phyloP scores from a whole-genome alignment of 2,329 filamentous ascomycete species.

The Nigrospora sphaerica region DNA sequence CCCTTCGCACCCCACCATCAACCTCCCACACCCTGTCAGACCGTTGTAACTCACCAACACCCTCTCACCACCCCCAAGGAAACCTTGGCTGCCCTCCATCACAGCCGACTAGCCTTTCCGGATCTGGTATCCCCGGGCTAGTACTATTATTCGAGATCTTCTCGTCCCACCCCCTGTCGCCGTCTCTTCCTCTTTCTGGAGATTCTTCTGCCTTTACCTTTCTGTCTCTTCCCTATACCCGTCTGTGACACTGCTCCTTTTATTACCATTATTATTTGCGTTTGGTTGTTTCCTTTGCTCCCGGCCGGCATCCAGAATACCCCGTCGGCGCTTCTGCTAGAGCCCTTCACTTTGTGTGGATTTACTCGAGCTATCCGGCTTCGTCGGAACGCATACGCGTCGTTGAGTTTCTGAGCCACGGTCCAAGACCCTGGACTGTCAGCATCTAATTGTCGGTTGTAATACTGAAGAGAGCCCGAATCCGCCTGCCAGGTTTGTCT shows the following conservation, averaged over 20 bases:
- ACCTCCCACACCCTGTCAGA: not conserved
- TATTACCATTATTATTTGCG: not conserved
- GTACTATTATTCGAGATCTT: not conserved
- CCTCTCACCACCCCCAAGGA: not conserved
- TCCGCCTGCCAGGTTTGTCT: too few relatives aligned
- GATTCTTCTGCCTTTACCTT: not conserved
- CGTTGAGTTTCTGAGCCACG: too few relatives aligned
- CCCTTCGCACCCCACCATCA: conserved; percentile 2
- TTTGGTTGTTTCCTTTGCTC: not conserved
- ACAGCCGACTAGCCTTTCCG: conserved; percentile 2
- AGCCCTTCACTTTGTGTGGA: too few relatives aligned
- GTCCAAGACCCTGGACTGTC: too few relatives aligned
- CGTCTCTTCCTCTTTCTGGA: not conserved
- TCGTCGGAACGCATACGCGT: too few relatives aligned
- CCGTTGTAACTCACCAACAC: not conserved
- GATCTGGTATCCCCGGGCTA: not conserved
- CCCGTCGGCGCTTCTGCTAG: too few relatives aligned
- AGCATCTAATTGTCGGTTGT: too few relatives aligned
- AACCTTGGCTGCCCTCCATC: not conserved
- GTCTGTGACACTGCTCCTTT: conserved; percentile 1
- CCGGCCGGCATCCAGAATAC: too few relatives aligned
- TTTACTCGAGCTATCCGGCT: too few relatives aligned
- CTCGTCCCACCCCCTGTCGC: not conserved
- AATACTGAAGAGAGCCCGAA: too few relatives aligned
- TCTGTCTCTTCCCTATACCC: not conserved